These are phyloP conservation scores for Brassica balearica DNA, from an alignment of 441 rosid genomes.

Conservation along the genomic window DNA sequence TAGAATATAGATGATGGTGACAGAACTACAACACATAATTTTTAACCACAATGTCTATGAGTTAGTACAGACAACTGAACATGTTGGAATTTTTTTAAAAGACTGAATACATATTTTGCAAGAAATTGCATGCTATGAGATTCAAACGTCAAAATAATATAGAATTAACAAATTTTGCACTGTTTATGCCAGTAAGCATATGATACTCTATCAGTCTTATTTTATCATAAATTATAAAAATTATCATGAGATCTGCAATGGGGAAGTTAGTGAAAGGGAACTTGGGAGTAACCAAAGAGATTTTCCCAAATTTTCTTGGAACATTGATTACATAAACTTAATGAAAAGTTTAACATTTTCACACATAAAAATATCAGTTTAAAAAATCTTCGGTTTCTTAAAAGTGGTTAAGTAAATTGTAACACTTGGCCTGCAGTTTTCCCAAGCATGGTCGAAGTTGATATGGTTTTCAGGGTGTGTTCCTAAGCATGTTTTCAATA, in stretches of 20 bases:
- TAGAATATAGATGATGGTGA: not conserved
- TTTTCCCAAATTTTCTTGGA: slow-evolving; percentile 37
- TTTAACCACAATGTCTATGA: not conserved
- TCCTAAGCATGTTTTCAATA: too few relatives aligned
- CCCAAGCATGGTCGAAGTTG: too few relatives aligned
- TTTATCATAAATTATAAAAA: slow-evolving; percentile 6
- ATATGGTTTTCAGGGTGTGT: too few relatives aligned
- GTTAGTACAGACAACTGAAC: not conserved
- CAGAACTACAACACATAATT: not conserved
- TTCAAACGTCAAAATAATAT: not conserved
- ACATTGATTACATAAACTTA: slow-evolving; percentile 30
- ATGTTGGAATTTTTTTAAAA: not conserved
- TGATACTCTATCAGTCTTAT: not conserved
- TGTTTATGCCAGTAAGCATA: not conserved
- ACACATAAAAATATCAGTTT: not conserved
- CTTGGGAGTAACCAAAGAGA: slow-evolving; percentile 23
- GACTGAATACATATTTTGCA: not conserved
- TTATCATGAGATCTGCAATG: slow-evolving; percentile 18
- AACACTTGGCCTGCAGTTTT: too few relatives aligned
- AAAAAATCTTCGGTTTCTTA: slow-evolving; percentile 17
- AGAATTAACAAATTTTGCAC: not conserved
- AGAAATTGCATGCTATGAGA: not conserved
- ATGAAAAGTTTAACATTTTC: slow-evolving; percentile 32
- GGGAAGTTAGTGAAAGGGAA: slow-evolving; percentile 21
- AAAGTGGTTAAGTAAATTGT: slow-evolving; percentile 31